Conservation (phyloP, 2,329 filamentous ascomycete genomes). For the Sporothrix brunneoviolacea region DNA sequence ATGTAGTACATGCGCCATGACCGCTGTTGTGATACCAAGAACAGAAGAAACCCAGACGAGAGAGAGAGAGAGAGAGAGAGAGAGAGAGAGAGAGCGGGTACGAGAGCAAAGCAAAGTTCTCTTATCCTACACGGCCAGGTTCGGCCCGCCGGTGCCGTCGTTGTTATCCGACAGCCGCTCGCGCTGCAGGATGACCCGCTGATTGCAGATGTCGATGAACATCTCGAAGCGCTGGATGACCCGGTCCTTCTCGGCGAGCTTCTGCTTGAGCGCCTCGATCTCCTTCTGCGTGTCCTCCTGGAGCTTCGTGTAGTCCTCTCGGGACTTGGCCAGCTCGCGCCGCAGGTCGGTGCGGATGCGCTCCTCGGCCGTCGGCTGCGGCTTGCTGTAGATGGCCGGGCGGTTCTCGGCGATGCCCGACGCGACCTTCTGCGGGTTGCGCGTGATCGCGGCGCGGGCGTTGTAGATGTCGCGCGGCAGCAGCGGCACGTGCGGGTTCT, state of each 20-base stretch:
- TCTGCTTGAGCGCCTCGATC: conserved; percentile 50
- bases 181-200: conserved; percentile 57
- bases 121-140: conserved; percentile 7
- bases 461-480: conserved; percentile 62
- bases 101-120: not conserved
- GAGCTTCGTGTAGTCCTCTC: conserved; percentile 49
- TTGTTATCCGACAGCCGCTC: conserved; percentile 39
- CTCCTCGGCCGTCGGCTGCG: conserved; percentile 56
- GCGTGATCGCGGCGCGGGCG: conserved; percentile 58
- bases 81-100: not conserved
- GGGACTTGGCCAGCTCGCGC: conserved; percentile 51
- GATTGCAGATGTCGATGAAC: conserved; percentile 64
- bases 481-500: conserved; percentile 57
- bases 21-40: not conserved
- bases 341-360: conserved; percentile 56
- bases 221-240: conserved; percentile 59
- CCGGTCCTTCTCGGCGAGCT: conserved; percentile 57
- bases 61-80: not conserved
- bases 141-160: conserved; percentile 18
- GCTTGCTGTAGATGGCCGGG: conserved; percentile 61
- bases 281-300: conserved; percentile 51
- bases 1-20: no score
- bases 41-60: not conserved
- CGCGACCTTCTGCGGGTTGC: conserved; percentile 57
- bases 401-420: conserved; percentile 53